Conservation (phyloP, 108 stramenopile species). For the Mayamaea pseudoterrestris region DNA sequence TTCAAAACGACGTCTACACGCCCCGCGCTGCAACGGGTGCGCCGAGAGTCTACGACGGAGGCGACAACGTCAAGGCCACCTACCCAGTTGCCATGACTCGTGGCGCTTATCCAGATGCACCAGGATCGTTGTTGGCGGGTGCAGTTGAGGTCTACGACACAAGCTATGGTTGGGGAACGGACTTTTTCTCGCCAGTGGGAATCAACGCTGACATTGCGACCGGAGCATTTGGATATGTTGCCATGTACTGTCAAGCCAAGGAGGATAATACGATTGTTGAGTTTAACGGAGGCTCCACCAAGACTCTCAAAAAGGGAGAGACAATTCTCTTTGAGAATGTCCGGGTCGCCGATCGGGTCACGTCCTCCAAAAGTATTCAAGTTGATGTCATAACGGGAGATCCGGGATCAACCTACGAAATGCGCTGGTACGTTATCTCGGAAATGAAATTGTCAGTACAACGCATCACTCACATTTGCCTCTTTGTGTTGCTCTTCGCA, state of each 20-base stretch:
- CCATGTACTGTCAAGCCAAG: background rate
- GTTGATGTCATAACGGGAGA: slow-evolving; percentile 14
- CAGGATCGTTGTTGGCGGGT: slow-evolving; percentile 14
- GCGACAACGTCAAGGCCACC: slow-evolving; percentile 8
- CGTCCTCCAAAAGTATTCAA: slow-evolving; percentile 5
- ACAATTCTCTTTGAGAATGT: too few species aligned
- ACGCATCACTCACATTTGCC: too few species aligned
- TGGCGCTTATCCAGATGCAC: slow-evolving; percentile 7
- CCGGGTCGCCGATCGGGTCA: background rate
- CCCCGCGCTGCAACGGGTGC: background rate
- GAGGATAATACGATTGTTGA: slow-evolving; percentile 3
- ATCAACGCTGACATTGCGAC: background rate
- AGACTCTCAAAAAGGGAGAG: slow-evolving; percentile 2
- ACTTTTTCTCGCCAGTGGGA: slow-evolving; percentile 6
- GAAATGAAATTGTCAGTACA: too few species aligned
- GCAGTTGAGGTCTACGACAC: slow-evolving; percentile 14
- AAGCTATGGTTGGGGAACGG: slow-evolving; percentile 4
- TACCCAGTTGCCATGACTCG: slow-evolving; percentile 17
- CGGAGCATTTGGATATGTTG: background rate
- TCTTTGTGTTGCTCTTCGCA: too few species aligned
- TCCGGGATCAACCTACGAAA: slow-evolving; percentile 6
- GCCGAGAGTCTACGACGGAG: slow-evolving; percentile 5
- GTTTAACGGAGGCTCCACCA: too few species aligned
- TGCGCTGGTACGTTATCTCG: slow-evolving; percentile 21
- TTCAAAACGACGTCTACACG: slow-evolving; percentile 6